Percentiles rank a stretch among this genome's conserved stretches.
Evolutionary conservation across 208 protist species (phyloP).

Genomic region (Crithidia brevicula): DNA sequence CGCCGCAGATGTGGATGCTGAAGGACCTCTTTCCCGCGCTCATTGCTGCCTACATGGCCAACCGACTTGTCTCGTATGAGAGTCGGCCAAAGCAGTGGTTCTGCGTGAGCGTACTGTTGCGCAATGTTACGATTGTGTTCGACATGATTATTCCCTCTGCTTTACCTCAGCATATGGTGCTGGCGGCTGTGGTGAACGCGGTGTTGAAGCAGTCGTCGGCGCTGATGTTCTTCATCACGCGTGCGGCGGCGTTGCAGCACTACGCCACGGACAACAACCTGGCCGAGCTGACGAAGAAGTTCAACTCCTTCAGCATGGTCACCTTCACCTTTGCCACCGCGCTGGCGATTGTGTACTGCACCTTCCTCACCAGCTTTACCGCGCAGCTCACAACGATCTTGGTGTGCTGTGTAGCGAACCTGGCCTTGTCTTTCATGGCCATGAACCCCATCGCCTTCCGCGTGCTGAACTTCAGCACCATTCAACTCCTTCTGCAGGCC

Average conservation of each 20-base stretch:
- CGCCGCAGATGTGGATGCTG: constrained; percentile 88
- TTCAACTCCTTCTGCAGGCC: constrained; percentile 55
- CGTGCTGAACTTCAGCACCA: constrained; percentile 69
- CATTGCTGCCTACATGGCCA: constrained; percentile 78
- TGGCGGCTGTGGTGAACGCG: constrained; percentile 62
- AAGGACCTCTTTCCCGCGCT: constrained; percentile 83
- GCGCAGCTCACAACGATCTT: constrained; percentile 72
- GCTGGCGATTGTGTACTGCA: constrained; percentile 77
- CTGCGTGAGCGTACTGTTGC: constrained; percentile 75
- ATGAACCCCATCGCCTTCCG: constrained; percentile 78
- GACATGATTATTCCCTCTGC: constrained; percentile 81
- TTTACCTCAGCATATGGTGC: constrained; percentile 65
- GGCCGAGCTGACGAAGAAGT: constrained; percentile 88
- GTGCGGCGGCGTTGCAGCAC: constrained; percentile 81
- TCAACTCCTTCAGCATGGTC: constrained; percentile 89
- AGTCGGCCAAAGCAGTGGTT: constrained; percentile 90
- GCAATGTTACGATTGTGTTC: constrained; percentile 72
- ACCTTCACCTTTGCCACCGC: constrained; percentile 79
- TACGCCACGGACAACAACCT: constrained; percentile 82
- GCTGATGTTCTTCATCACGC: constrained; percentile 85
- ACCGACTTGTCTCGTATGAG: constrained; percentile 84
- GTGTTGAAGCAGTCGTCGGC: constrained; percentile 80
- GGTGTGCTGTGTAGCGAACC: constrained; percentile 68
- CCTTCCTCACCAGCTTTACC: constrained; percentile 58
- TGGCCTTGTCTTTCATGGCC: constrained; percentile 56